These are phyloP conservation scores for Triangularia verruculosa DNA, from an alignment of 2,329 filamentous ascomycete genomes.

Conservation along the genomic window DNA sequence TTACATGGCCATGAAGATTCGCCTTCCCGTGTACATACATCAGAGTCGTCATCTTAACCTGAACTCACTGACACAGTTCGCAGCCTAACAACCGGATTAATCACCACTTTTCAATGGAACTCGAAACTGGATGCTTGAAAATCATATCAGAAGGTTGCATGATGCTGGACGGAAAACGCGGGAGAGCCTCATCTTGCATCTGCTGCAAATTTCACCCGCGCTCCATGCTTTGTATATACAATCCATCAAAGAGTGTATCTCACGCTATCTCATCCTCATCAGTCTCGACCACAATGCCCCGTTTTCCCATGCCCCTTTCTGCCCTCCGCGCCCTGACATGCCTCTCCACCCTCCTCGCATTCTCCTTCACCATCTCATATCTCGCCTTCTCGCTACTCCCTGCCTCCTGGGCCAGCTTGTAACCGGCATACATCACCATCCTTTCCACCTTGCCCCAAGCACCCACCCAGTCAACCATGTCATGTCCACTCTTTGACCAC, in stretches of 20 bases:
- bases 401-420: slow-evolving; percentile 32
- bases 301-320: slow-evolving; percentile 41
- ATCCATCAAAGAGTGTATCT: background rate
- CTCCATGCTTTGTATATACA: background rate
- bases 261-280: background rate
- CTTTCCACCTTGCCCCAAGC: slow-evolving; percentile 52
- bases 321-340: slow-evolving; percentile 45
- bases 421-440: slow-evolving; percentile 46
- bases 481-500: slow-evolving; percentile 40
- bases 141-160: too few species aligned
- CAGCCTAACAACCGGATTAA: too few species aligned
- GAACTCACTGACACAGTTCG: too few species aligned
- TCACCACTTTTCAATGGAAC: too few species aligned
- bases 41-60: too few species aligned
- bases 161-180: too few species aligned
- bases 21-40: too few species aligned
- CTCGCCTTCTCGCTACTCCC: slow-evolving; percentile 15
- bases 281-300: background rate
- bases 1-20: too few species aligned
- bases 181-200: too few species aligned
- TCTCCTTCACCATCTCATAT: slow-evolving; percentile 36
- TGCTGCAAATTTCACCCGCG: background rate
- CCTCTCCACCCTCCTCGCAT: slow-evolving; percentile 45
- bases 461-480: slow-evolving; percentile 52
- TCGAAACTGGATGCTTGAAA: too few species aligned